phyloP scores from a whole-genome alignment of 1,284 basidiomycete species.

The Tranzscheliella williamsii region DNA sequence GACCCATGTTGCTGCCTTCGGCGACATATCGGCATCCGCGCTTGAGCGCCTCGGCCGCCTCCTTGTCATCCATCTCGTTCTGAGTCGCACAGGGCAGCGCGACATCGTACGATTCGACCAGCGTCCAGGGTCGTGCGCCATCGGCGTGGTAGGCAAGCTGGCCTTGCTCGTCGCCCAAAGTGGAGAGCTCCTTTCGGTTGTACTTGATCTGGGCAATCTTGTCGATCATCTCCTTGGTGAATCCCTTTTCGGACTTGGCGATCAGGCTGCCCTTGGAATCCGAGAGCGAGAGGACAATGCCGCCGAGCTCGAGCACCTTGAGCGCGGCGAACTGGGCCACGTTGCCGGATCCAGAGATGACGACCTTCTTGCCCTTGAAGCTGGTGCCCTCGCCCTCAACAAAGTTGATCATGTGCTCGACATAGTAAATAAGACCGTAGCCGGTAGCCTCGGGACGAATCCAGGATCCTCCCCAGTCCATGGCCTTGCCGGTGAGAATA shows the following conservation, averaged over 20 bases:
- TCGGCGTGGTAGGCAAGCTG: conserved; percentile 33
- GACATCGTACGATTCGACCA: conserved; percentile 70
- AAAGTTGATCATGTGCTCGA: conserved; percentile 68
- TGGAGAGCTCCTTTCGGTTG: conserved; percentile 67
- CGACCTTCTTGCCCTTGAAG: conserved; percentile 68
- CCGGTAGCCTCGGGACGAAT: conserved; percentile 62
- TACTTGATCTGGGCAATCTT: conserved; percentile 67
- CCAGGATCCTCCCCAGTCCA: conserved; percentile 67
- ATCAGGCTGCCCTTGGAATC: conserved; percentile 77
- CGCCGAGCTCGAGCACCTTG: conserved; percentile 79
- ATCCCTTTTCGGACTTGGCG: conserved; percentile 63
- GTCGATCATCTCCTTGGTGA: conserved; percentile 62
- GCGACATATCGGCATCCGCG: conserved; percentile 75
- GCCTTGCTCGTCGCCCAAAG: conserved; percentile 29
- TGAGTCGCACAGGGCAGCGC: conserved; percentile 78
- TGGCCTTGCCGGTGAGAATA: conserved; percentile 77
- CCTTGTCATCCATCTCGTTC: conserved; percentile 74
- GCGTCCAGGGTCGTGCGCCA: conserved; percentile 74
- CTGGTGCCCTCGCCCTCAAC: conserved; percentile 58
- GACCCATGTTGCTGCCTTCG: conserved; percentile 71
- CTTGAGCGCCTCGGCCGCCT: conserved; percentile 73
- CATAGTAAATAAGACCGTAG: conserved; percentile 79
- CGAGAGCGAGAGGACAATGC: conserved; percentile 74
- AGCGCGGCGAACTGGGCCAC: conserved; percentile 78
- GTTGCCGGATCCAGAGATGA: conserved; percentile 73